These are phyloP conservation scores for Porphyrellus cyaneotinctus DNA, from an alignment of 768 basidiomycete genomes.

Conservation along the genomic window DNA sequence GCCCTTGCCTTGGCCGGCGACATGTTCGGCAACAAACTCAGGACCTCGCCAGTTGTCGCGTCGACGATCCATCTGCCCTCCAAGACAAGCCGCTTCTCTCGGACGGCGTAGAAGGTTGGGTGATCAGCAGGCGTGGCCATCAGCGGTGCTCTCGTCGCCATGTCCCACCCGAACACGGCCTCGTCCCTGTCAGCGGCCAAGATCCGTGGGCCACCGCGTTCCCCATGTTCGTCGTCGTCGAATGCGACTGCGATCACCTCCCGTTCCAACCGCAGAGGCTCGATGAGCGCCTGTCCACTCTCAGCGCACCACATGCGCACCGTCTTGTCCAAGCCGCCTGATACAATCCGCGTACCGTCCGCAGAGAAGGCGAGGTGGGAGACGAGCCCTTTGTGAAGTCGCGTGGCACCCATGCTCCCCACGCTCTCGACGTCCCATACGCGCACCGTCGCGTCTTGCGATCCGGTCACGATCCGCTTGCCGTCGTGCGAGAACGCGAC, in stretches of 20 bases:
- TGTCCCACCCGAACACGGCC: conserved; percentile 27
- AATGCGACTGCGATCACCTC: conserved; percentile 22
- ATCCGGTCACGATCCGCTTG: conserved; percentile 26
- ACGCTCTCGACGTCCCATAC: conserved; percentile 31
- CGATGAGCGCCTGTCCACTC: conserved; percentile 17
- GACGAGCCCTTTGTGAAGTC: conserved; percentile 28
- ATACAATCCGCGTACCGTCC: conserved; percentile 27
- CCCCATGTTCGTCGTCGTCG: conserved; percentile 2
- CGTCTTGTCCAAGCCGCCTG: conserved; percentile 28
- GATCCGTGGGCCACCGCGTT: conserved; percentile 9
- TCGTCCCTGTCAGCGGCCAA: conserved; percentile 23
- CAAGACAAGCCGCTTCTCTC: conserved; percentile 11
- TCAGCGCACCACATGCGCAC: conserved; percentile 30
- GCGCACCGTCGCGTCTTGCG: conserved; percentile 25
- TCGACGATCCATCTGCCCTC: conserved; percentile 27
- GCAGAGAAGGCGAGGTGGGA: conserved; percentile 25
- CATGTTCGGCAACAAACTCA: conserved; percentile 29
- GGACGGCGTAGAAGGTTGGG: conserved; percentile 6
- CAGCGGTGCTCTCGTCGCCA: conserved; percentile 17
- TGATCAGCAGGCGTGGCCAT: conserved; percentile 19
- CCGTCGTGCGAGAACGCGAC: conserved; percentile 29
- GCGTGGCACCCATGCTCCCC: conserved; percentile 23
- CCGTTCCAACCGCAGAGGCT: conserved; percentile 20
- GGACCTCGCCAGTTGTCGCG: conserved; percentile 4
- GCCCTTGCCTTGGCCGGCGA: conserved; percentile 22